A percentile compares a stretch with the other conserved stretches of the same genome.
Conservation (phyloP, 2,329 filamentous ascomycete genomes). For the Aspergillus jensenii region DNA sequence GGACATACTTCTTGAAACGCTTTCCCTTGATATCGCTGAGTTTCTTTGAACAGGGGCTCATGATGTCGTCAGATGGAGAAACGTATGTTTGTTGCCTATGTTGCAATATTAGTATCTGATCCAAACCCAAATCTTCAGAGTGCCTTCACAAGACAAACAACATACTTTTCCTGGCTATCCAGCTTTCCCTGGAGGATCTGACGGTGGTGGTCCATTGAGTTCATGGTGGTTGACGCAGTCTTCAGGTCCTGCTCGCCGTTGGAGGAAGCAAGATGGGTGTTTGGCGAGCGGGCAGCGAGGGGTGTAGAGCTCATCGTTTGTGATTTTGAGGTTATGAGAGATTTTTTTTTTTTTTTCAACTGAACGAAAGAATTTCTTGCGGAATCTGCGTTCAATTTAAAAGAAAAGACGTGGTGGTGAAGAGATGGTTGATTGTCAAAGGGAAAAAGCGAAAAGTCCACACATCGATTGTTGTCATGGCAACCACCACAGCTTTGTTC, state of each 20-base stretch:
- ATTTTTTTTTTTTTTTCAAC: background rate
- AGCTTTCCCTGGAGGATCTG: conserved; percentile 44
- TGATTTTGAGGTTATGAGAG: background rate
- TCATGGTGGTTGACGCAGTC: conserved; percentile 24
- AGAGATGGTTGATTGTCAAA: conserved; percentile 21
- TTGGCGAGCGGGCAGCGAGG: conserved; percentile 42
- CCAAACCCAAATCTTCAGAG: background rate
- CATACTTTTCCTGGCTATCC: conserved; percentile 40
- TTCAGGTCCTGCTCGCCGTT: conserved; percentile 24
- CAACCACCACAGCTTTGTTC: conserved; percentile 25
- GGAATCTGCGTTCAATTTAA: conserved; percentile 8
- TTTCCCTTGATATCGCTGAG: conserved; percentile 51
- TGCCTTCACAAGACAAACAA: background rate
- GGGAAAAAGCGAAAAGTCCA: conserved; percentile 22
- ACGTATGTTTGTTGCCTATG: conserved; percentile 40
- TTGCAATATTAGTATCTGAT: conserved; percentile 3
- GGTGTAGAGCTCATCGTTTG: conserved; percentile 38
- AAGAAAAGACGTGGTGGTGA: conserved; percentile 24
- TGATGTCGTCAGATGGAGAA: conserved; percentile 51
- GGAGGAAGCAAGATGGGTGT: conserved; percentile 36
- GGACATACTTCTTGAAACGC: conserved; percentile 47
- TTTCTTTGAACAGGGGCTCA: conserved; percentile 52
- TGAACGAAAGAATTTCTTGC: background rate
- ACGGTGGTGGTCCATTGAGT: conserved; percentile 46
- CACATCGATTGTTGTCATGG: conserved; percentile 40